Base-by-base conservation (phyloP, 2,329 filamentous ascomycete genomes). In the Ceratocystis lukuohia region DNA sequence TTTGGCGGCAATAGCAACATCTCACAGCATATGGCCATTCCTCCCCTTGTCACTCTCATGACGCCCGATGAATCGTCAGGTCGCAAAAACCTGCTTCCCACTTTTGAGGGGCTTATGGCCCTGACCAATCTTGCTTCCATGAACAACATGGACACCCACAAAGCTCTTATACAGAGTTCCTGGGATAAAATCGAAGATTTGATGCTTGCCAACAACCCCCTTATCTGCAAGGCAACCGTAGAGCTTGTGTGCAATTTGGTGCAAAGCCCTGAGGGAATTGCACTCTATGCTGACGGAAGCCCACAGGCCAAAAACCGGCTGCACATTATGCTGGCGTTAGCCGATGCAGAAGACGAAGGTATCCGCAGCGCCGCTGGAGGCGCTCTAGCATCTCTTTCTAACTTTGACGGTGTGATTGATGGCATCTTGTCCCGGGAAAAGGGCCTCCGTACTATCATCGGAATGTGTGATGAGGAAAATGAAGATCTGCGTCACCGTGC, bases 211-310 rank as follows among this genome's bases (percentile, higher is more conserved):
- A 83, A 84, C 57, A 94, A 96, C 73, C 76, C 80, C 1, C 81
- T 88, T 69, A 82, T 99, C 20, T 87, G 88, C 66, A 89, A 93
- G 63, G 93, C 93, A 0, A 84, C 90, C 0, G 89, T 90, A 30
- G 92, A 99, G 74, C 81, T 99, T 2, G 80, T 96, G 25, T 99
- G 94, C 77, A 99, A 99, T 72, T 80, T 99, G 17, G 88, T 90
- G 73, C 86, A 88, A 66, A 81, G 81, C 1, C 83, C 86, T 0
- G 80, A 85, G 45, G 87, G 87, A 20, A 80, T 89, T 2, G 80
- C 82, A 1, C 80, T 88, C 33, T 93, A 90, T 71, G 87, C 85
- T 0, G 87, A 88, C 67, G 82, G 80, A 10, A 84, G 81, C 2
- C 80, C 82, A 30, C 82, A 87, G 68, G 88, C 91, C 0, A 83